Evolutionary conservation across 495 filamentous ascomycete genomes (phyloP).

Genomic region (Penicillium antarcticum): DNA sequence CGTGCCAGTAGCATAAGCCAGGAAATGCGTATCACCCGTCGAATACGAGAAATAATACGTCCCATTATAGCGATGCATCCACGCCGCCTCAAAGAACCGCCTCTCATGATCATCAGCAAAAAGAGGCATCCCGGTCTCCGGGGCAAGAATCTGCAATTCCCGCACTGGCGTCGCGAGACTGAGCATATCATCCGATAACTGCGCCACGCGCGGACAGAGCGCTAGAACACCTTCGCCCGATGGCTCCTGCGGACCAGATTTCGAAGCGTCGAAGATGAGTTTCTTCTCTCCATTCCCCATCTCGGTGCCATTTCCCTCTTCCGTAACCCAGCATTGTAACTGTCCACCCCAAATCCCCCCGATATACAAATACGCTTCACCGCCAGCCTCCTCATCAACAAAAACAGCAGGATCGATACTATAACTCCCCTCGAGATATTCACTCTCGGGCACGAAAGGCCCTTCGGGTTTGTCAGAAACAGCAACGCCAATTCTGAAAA

Average conservation of each 20-base stretch:
- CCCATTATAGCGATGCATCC: conserved; percentile 64
- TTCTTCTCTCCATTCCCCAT: conserved; percentile 10
- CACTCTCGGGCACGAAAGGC: conserved; percentile 40
- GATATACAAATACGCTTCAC: conserved; percentile 49
- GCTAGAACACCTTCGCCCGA: conserved; percentile 44
- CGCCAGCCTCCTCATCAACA: conserved; percentile 39
- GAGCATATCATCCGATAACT: conserved; percentile 59
- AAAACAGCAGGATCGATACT: conserved; percentile 51
- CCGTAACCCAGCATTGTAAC: conserved; percentile 50
- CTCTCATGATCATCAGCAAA: conserved; percentile 63
- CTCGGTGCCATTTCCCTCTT: background rate
- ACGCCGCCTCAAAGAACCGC: conserved; percentile 76
- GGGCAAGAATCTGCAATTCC: conserved; percentile 55
- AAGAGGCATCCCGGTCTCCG: conserved; percentile 53
- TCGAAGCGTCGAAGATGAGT: conserved; percentile 42
- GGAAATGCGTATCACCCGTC: conserved; percentile 69
- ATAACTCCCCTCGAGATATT: conserved; percentile 37
- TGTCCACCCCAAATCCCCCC: conserved; percentile 69
- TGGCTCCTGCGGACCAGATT: conserved; percentile 52
- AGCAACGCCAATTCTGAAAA: conserved; percentile 61
- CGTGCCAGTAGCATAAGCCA: conserved; percentile 61
- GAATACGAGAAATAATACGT: conserved; percentile 75
- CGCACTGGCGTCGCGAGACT: conserved; percentile 46
- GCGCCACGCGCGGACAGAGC: conserved; percentile 58
- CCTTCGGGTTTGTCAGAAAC: conserved; percentile 41